Evolutionary conservation across 148 eudicot species (phyloP).

Genomic region (Salicornia ramosissima): DNA sequence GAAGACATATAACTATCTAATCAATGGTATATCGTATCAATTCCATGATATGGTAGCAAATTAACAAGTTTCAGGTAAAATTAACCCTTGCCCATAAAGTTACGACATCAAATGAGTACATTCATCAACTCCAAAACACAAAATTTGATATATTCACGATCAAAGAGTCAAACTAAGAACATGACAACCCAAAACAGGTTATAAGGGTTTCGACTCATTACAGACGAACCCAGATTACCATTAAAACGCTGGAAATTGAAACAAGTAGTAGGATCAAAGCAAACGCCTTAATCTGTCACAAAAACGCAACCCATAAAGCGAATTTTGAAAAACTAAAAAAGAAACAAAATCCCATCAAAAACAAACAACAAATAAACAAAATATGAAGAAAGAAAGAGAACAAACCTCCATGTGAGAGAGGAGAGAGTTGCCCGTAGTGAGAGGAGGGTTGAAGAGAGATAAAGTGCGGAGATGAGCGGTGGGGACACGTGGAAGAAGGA

Average conservation of each 20-base stretch:
- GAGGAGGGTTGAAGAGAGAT: conserved; percentile 20
- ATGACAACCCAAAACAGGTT: background rate
- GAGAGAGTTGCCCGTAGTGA: conserved; percentile 52
- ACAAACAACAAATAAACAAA: background rate
- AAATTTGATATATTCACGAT: background rate
- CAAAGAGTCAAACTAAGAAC: background rate
- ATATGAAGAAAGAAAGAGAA: background rate
- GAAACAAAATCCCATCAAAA: background rate
- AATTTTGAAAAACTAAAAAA: background rate
- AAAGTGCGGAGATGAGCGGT: conserved; percentile 20
- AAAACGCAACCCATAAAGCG: background rate
- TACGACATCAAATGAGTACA: background rate
- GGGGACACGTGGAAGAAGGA: conserved; percentile 23
- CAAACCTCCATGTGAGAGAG: conserved; percentile 63
- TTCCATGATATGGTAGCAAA: background rate
- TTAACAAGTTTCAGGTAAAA: background rate
- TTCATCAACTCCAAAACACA: background rate
- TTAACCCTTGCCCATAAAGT: background rate
- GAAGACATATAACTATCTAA: too few species aligned
- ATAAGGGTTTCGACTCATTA: background rate
- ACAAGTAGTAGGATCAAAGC: conserved; percentile 18
- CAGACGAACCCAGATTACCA: background rate
- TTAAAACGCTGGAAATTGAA: conserved; percentile 9
- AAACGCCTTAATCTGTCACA: conserved; percentile 14
- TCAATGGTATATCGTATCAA: background rate